A percentile compares a stretch with the other conserved stretches of the same genome.
These are phyloP conservation scores for Paraleonurus japonicus DNA, from an alignment of 257 asterid species.

Conservation along the genomic window DNA sequence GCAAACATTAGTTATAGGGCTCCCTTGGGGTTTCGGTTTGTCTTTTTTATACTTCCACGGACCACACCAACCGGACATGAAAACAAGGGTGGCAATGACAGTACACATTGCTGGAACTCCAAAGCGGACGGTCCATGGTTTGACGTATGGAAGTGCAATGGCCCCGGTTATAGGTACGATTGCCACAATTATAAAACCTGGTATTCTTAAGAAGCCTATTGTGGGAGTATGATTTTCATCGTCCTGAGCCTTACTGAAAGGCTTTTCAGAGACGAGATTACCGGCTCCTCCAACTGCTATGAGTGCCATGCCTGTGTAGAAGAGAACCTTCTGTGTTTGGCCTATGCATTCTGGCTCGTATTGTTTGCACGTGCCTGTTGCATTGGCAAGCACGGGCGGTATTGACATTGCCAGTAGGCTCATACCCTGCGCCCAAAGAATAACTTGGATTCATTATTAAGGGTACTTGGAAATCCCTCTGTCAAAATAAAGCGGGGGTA, in stretches of 20 bases:
- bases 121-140: conserved; percentile 54
- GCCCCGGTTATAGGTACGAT: conserved; percentile 36
- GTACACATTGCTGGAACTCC: conserved; percentile 52
- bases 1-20: conserved; percentile 33
- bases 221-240: not conserved
- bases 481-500: too few species aligned
- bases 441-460: too few species aligned
- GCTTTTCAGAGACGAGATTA: conserved; percentile 30
- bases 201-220: not conserved
- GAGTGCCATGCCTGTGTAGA: conserved; percentile 47
- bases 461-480: too few species aligned
- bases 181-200: not conserved
- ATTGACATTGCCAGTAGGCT: conserved; percentile 54
- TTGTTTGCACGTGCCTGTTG: conserved; percentile 41
- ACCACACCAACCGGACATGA: conserved; percentile 27
- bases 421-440: conserved; percentile 60
- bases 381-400: conserved; percentile 53
- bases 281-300: conserved; percentile 57
- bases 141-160: conserved; percentile 47
- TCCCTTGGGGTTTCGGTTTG: conserved; percentile 13
- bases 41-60: not conserved
- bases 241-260: conserved; percentile 30
- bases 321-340: conserved; percentile 38
- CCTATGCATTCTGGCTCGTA: conserved; percentile 49
- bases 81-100: conserved; percentile 32